These are phyloP conservation scores for Thyridium curvatum DNA, from an alignment of 2,329 filamentous ascomycete species.

Conservation along the genomic window DNA sequence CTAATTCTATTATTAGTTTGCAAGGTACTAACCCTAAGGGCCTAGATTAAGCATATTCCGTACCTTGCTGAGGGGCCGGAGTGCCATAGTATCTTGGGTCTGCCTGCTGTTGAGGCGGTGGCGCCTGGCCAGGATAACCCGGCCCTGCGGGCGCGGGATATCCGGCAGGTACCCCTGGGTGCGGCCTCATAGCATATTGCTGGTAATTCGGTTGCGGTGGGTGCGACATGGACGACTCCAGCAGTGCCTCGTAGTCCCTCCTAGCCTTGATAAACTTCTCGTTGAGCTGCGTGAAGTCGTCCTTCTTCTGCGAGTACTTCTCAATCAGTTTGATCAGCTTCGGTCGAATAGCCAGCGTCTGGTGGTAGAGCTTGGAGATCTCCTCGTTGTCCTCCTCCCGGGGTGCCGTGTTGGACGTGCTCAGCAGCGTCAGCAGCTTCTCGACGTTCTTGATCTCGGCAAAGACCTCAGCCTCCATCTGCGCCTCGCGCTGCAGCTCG, in stretches of 20 bases:
- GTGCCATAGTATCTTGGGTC: slow-evolving; percentile 58
- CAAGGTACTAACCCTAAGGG: slow-evolving; percentile 7
- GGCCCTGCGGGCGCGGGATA: slow-evolving; percentile 30
- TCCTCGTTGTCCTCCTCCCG: slow-evolving; percentile 94
- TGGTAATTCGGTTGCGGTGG: slow-evolving; percentile 76
- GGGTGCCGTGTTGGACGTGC: slow-evolving; percentile 73
- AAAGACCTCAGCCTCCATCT: slow-evolving; percentile 77
- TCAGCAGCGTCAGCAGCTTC: slow-evolving; percentile 78
- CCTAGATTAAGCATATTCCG: slow-evolving; percentile 12
- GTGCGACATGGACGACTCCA: slow-evolving; percentile 95
- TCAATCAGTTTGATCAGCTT: slow-evolving; percentile 98
- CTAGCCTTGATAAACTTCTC: slow-evolving; percentile 99
- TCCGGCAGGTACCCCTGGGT: slow-evolving; percentile 24
- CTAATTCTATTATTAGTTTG: slow-evolving; percentile 11
- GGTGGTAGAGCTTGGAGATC: slow-evolving; percentile 88
- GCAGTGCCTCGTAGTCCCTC: slow-evolving; percentile 89
- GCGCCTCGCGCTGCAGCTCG: slow-evolving; percentile 88
- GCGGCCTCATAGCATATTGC: slow-evolving; percentile 54
- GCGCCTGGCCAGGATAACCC: slow-evolving; percentile 33
- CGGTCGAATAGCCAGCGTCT: slow-evolving; percentile 86
- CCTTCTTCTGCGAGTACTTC: slow-evolving; percentile 99
- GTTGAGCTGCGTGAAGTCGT: slow-evolving; percentile 97
- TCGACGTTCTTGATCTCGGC: slow-evolving; percentile 59
- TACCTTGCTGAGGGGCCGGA: slow-evolving; percentile 46
- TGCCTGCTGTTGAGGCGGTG: slow-evolving; percentile 46